phyloP scores from a whole-genome alignment of 495 filamentous ascomycete genomes.

The Aspergillus avenaceus region DNA sequence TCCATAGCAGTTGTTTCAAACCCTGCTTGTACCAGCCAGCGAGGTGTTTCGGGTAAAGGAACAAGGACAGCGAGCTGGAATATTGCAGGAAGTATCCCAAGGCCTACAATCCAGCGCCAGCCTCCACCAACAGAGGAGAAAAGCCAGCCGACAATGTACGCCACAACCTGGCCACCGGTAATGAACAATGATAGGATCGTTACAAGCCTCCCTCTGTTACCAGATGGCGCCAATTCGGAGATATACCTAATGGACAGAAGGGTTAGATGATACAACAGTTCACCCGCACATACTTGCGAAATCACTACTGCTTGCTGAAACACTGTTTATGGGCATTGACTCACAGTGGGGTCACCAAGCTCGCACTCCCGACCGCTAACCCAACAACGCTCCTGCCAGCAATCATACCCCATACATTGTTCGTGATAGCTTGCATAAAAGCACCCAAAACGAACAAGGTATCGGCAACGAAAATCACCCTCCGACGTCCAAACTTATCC shows the following conservation, averaged over 20 bases:
- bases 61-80: constrained; percentile 63
- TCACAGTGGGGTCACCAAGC: constrained; percentile 75
- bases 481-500: constrained; percentile 68
- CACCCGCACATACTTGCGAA: not conserved
- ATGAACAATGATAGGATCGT: constrained; percentile 77
- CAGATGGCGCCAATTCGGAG: constrained; percentile 74
- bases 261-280: constrained; percentile 8
- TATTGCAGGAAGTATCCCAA: constrained; percentile 74
- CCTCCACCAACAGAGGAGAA: constrained; percentile 57
- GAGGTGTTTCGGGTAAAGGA: constrained; percentile 77
- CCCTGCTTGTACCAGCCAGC: constrained; percentile 75
- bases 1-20: constrained; percentile 52
- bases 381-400: constrained; percentile 77
- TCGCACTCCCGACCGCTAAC: constrained; percentile 75
- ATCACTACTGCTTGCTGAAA: not conserved
- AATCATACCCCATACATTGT: constrained; percentile 66
- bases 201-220: constrained; percentile 70
- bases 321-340: constrained; percentile 6
- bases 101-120: constrained; percentile 88
- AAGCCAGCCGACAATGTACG: constrained; percentile 72
- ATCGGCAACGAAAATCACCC: constrained; percentile 77
- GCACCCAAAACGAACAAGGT: constrained; percentile 73
- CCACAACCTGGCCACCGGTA: constrained; percentile 79
- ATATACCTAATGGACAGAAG: constrained; percentile 59
- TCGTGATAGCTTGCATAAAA: constrained; percentile 61